Evolutionary conservation across 2,329 filamentous ascomycete species (phyloP), one percentile per base, ranked within the genome.

Genomic region (Rutstroemia sp.): DNA sequence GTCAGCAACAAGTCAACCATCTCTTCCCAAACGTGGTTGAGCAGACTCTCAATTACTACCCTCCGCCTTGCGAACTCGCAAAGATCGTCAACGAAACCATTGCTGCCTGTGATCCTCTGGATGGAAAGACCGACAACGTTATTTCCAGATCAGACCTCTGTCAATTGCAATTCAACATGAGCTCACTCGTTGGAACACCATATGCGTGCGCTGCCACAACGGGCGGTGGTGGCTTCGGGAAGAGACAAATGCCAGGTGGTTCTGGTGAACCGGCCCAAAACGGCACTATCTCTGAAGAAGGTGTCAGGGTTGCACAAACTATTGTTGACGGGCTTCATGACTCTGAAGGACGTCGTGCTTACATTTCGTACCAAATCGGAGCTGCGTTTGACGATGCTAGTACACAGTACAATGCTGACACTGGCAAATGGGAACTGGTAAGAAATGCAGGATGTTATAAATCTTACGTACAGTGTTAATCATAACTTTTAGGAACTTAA

Each of bases 81-180:
- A 75, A 74, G 62, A 80, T 82, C 47, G 72, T 78, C 19, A 82
- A 80, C 62, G 70, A 72, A 42, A 82, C 79, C 4, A 80, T 83
- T 46, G 69, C 70, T 1, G 74, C 74, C 39, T 84, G 80, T 51
- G 80, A 83, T 58, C 68, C 73, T 9, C 70, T 83, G 7, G 80
- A 83, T 57, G 80, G 81, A 6, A 72, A 72, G 45, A 73, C 71
- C 1, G 80, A 83, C 54, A 78, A 79, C 14, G 77, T 83, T 4
- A 72, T 83, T 19, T 69, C 74, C 8, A 70, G 76, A 8, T 74
- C 73, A 0, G 75, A 78, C 52, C 70, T 78, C 7, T 78, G 75
- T 70, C 71, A 70, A 54, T 60, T 76, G 8, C 30, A 63, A 74
- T 46, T 77, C 65, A 72, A 81, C 62, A 62, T 77, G 30, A 73